Evolutionary conservation across 2,329 filamentous ascomycete species (phyloP).

Genomic region (Fusarium cicatricum): DNA sequence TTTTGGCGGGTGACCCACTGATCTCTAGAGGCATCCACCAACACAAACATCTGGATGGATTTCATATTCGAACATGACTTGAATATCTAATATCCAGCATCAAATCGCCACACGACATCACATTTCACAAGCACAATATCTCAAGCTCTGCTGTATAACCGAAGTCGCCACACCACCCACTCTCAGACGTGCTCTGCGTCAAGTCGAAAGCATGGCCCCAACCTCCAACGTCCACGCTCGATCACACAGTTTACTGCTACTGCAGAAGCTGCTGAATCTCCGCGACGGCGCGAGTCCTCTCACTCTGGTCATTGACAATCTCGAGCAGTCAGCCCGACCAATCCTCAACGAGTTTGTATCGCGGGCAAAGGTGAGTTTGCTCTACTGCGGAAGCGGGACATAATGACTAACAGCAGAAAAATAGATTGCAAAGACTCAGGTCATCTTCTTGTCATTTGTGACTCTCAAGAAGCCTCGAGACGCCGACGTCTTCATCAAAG

Average conservation of each 20-base stretch:
- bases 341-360: constrained; percentile 77
- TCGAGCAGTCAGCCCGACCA: constrained; percentile 80
- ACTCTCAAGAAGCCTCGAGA: constrained; percentile 71
- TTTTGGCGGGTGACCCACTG: constrained; percentile 23
- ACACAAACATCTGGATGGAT: background rate
- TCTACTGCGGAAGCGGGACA: background rate
- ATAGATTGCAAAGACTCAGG: constrained; percentile 69
- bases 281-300: constrained; percentile 85
- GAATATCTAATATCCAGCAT: background rate
- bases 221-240: constrained; percentile 71
- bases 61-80: background rate
- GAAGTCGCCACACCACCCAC: too few relatives aligned
- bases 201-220: constrained; percentile 58
- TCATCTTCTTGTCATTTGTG: constrained; percentile 81
- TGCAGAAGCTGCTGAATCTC: constrained; percentile 82
- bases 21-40: constrained; percentile 30
- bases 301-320: constrained; percentile 82
- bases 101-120: background rate
- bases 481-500: constrained; percentile 73
- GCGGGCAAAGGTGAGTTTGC: constrained; percentile 70
- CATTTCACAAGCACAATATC: too few relatives aligned
- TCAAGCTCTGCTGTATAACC: too few relatives aligned
- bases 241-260: constrained; percentile 83
- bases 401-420: constrained; percentile 4
- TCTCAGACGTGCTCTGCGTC: background rate